phyloP scores from a whole-genome alignment of 1,139 yeast genomes.

The Suhomyces bokatorum region DNA sequence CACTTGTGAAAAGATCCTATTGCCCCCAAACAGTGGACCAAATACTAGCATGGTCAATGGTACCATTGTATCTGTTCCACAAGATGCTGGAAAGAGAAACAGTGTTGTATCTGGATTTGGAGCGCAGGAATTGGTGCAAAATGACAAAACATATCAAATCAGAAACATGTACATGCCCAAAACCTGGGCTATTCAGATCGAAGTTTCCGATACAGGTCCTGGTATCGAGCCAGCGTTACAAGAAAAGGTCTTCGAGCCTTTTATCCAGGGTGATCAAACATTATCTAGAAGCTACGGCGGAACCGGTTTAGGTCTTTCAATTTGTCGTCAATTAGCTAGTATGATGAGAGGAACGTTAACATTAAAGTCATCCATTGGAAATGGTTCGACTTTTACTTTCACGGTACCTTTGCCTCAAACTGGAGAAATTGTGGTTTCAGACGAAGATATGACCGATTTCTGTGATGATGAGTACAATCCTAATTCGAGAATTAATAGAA shows the following conservation, averaged over 20 bases:
- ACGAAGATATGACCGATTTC: conserved; percentile 39
- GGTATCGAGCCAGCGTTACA: conserved; percentile 83
- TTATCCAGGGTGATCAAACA: conserved; percentile 96
- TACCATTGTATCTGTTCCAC: background rate
- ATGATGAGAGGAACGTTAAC: conserved; percentile 86
- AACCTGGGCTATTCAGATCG: conserved; percentile 67
- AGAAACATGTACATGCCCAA: conserved; percentile 42
- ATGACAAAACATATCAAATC: conserved; percentile 36
- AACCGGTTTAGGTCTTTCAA: conserved; percentile 91
- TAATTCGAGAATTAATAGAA: conserved; percentile 35
- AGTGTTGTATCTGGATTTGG: conserved; percentile 5
- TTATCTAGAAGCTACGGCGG: conserved; percentile 91
- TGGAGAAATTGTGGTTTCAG: conserved; percentile 54
- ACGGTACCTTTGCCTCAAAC: conserved; percentile 76
- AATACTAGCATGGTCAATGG: background rate
- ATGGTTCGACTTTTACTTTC: conserved; percentile 79
- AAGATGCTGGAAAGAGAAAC: background rate
- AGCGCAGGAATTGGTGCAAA: conserved; percentile 23
- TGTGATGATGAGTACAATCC: conserved; percentile 50
- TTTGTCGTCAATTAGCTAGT: conserved; percentile 85
- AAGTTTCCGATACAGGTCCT: conserved; percentile 88
- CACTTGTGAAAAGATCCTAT: background rate
- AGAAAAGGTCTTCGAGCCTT: conserved; percentile 89
- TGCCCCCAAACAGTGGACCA: conserved; percentile 1
- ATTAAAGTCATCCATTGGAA: conserved; percentile 65